Evolutionary conservation across 768 basidiomycete species (phyloP).

Genomic region (Pulveroboletus sp.): DNA sequence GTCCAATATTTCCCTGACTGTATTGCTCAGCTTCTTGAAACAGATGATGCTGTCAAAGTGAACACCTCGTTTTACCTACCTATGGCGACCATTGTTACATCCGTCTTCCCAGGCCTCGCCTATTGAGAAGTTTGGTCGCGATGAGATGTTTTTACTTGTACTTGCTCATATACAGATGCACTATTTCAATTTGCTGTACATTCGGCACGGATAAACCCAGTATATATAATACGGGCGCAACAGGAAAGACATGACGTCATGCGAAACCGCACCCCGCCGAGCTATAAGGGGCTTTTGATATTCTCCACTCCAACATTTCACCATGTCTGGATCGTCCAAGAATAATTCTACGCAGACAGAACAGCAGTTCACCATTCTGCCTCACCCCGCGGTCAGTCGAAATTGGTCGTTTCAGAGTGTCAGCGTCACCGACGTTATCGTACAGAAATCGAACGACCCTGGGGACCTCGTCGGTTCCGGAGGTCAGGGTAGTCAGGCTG

Average conservation of each 20-base stretch:
- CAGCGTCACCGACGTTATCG: neutral
- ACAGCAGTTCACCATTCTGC: slow-evolving; percentile 48
- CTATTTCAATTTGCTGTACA: neutral
- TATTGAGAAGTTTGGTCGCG: neutral
- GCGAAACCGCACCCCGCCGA: neutral
- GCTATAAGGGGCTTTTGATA: slow-evolving; percentile 1
- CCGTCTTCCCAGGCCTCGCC: slow-evolving; percentile 3
- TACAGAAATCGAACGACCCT: slow-evolving; percentile 59
- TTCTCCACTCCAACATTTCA: neutral
- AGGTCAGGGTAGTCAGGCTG: no score
- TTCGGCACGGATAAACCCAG: neutral
- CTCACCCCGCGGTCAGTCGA: slow-evolving; percentile 57
- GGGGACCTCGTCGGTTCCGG: slow-evolving; percentile 41
- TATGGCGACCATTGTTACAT: slow-evolving; percentile 9
- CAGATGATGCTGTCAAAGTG: slow-evolving; percentile 78
- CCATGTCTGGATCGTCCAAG: slow-evolving; percentile 18
- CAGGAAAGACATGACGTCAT: slow-evolving; percentile 17
- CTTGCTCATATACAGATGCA: slow-evolving; percentile 1
- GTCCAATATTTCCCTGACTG: slow-evolving; percentile 1
- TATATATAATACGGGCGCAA: neutral
- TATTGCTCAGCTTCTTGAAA: slow-evolving; percentile 12
- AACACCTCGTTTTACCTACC: slow-evolving; percentile 19
- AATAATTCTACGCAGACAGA: slow-evolving; percentile 24
- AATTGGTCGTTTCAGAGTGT: neutral
- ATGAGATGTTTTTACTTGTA: slow-evolving; percentile 8